Percentiles rank a stretch among this genome's conserved stretches.
phyloP scores from a whole-genome alignment of 306 rosid genomes.

The Delonix regia region DNA sequence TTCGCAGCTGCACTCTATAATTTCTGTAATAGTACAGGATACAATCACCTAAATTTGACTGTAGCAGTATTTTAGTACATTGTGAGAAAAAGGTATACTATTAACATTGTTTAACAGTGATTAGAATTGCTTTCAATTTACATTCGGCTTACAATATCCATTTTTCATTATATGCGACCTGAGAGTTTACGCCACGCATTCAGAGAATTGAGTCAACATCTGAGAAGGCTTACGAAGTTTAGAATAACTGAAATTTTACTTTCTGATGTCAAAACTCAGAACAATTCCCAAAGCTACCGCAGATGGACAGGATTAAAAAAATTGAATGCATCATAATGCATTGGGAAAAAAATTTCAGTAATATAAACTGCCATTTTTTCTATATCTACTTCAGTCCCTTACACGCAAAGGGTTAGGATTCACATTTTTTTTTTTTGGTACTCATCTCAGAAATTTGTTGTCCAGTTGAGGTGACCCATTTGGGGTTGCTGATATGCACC shows the following conservation, averaged over 20 bases:
- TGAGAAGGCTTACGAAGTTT: not conserved
- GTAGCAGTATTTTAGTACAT: too few relatives aligned
- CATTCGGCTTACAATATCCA: too few relatives aligned
- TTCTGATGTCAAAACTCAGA: conserved; percentile 32
- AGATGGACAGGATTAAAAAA: conserved; percentile 10
- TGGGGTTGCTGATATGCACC: conserved; percentile 96
- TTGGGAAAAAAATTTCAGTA: conserved; percentile 47
- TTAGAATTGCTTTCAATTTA: too few relatives aligned
- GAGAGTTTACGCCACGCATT: not conserved
- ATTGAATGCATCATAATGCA: conserved; percentile 41
- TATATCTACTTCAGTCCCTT: conserved; percentile 74
- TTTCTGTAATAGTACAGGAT: too few relatives aligned
- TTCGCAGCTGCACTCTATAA: too few relatives aligned
- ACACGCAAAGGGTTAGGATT: conserved; percentile 64
- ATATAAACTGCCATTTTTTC: conserved; percentile 50
- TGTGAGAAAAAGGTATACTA: too few relatives aligned
- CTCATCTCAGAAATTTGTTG: conserved; percentile 78
- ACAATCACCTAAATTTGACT: too few relatives aligned
- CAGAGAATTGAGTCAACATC: not conserved
- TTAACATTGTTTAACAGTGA: too few relatives aligned
- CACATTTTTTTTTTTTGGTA: conserved; percentile 28
- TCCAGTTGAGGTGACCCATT: conserved; percentile 91
- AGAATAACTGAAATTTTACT: conserved; percentile 35
- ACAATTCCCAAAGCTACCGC: conserved; percentile 28
- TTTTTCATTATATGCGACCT: too few relatives aligned